Evolutionary conservation across 257 asterid species (phyloP), one percentile per base, ranked within the genome.

Genomic region (Solanum clarkiae): DNA sequence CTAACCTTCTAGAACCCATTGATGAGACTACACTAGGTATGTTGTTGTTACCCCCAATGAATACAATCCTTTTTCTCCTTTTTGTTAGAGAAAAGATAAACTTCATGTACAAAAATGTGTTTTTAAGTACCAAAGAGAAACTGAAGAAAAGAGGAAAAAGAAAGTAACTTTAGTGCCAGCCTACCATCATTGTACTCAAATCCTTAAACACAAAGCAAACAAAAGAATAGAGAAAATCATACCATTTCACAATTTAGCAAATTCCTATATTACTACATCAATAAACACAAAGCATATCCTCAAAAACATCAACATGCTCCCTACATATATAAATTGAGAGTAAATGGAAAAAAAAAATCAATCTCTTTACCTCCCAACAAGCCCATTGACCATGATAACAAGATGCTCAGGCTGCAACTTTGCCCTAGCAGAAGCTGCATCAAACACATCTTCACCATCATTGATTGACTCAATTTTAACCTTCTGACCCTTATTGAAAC

Each of bases 351-450:
- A 53, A 56, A 54, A 18, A 32, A 32, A 0, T 42, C 24, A 29
- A 49, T 44, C 17, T 75, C 47, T 71, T 55, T 87, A 94, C 98
- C 98, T 94, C 87, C 97, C 98, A 89, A 92, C 91, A 63, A 94
- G 92, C 18, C 98, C 98, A 89, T 94, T 93, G 80, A 94, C 98
- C 98, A 94, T 92, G 84, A 94, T 86, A 55, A 93, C 95, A 66
- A 94, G 92, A 90, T 94, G 98, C 44, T 94, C 94, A 16, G 98
- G 97, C 87, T 88, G 93, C 85, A 87, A 90, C 84, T 85, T 88
- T 54, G 93, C 79, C 56, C 89, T 94, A 53, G 94, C 92, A 10
- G 91, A 89, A 42, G 91, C 91, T 36, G 93, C 91, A 84, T 93
- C 93, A 80, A 88, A 93, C 81, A 93, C 89, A 81, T 93, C 97